Evolutionary conservation across 2,329 filamentous ascomycete genomes (phyloP).

Genomic region (Colletotrichum cuscutae): DNA sequence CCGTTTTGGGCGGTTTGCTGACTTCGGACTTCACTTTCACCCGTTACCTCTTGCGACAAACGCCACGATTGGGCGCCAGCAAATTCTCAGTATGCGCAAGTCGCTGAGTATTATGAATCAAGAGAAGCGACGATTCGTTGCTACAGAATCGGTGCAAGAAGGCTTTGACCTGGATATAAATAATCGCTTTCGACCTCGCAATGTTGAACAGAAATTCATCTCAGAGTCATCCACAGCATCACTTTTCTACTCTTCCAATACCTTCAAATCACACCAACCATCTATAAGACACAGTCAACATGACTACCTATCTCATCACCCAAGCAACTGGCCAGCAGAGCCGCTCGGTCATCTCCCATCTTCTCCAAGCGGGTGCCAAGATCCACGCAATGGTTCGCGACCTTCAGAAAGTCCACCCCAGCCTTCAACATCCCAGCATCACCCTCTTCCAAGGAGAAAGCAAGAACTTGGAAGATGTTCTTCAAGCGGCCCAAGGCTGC

Average conservation of each 20-base stretch:
- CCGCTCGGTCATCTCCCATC: constrained; percentile 43
- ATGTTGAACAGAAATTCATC: neutral
- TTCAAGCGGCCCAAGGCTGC: constrained; percentile 46
- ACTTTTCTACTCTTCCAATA: neutral
- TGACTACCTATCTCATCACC: constrained; percentile 48
- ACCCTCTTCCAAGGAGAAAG: constrained; percentile 50
- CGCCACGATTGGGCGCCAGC: neutral
- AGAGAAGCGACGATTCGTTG: too few relatives aligned
- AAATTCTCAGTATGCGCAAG: neutral
- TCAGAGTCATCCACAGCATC: neutral
- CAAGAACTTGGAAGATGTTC: constrained; percentile 43
- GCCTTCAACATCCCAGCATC: constrained; percentile 40
- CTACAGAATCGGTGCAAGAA: neutral
- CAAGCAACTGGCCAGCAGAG: constrained; percentile 48
- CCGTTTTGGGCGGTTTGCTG: neutral
- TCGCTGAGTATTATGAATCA: neutral
- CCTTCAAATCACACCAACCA: neutral
- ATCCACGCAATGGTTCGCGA: constrained; percentile 50
- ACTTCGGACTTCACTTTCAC: neutral
- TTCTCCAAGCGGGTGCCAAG: constrained; percentile 46
- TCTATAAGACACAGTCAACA: constrained; percentile 22
- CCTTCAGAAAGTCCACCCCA: constrained; percentile 41
- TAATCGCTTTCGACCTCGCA: neutral
- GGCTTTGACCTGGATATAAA: neutral
- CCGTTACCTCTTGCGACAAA: neutral